phyloP scores from a whole-genome alignment of 495 filamentous ascomycete species.

The Oidiodendron maius region DNA sequence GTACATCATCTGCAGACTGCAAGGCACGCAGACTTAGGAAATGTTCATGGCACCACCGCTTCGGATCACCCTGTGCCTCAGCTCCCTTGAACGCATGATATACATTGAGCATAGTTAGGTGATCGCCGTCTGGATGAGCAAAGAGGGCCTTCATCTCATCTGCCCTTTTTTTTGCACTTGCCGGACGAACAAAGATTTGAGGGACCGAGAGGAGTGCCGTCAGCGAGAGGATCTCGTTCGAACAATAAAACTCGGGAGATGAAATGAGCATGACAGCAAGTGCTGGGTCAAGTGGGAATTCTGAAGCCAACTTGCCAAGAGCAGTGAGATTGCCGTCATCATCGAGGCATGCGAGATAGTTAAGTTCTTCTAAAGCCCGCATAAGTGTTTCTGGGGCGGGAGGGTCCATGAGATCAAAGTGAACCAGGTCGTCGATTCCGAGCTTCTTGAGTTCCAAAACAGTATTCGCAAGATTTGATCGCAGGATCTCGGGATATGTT shows the following conservation, averaged over 20 bases:
- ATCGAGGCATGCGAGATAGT: constrained; percentile 93
- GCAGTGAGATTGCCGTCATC: constrained; percentile 89
- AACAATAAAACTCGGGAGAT: constrained; percentile 97
- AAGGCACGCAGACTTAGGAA: constrained; percentile 89
- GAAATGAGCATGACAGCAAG: constrained; percentile 97
- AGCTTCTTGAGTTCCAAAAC: constrained; percentile 97
- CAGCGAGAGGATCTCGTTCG: constrained; percentile 94
- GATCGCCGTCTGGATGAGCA: constrained; percentile 88
- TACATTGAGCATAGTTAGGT: constrained; percentile 92
- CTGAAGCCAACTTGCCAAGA: constrained; percentile 82
- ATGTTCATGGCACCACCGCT: constrained; percentile 95
- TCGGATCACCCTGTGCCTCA: constrained; percentile 65
- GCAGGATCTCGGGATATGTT: constrained; percentile 91
- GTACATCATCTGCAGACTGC: constrained; percentile 89
- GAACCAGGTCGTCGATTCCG: constrained; percentile 90
- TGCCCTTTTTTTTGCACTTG: constrained; percentile 76
- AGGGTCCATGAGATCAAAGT: constrained; percentile 98
- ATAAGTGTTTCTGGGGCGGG: constrained; percentile 98
- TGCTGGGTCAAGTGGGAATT: constrained; percentile 93
- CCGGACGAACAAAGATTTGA: constrained; percentile 87
- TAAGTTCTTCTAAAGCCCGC: constrained; percentile 95
- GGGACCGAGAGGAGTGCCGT: constrained; percentile 92
- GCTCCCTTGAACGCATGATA: constrained; percentile 92
- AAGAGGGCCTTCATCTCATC: constrained; percentile 97
- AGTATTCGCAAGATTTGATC: constrained; percentile 89